phyloP scores from a whole-genome alignment of 2,329 filamentous ascomycete species.

The Penicillium sp. region DNA sequence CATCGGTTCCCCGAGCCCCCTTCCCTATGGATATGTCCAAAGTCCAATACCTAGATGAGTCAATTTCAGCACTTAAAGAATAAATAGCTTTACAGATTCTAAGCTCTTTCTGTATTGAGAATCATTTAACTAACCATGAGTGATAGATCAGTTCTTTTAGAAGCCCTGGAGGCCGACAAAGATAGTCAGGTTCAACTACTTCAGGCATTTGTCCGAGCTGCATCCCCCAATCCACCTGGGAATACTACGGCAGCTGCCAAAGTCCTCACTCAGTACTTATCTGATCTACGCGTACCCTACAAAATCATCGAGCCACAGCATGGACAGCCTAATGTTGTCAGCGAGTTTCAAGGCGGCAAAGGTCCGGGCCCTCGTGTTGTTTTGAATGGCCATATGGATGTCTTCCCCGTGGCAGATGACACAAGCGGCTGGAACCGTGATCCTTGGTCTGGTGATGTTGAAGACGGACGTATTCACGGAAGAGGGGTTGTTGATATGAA shows the following conservation, averaged over 20 bases:
- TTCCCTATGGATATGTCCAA: background rate
- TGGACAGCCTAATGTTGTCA: conserved; percentile 2
- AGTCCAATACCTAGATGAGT: background rate
- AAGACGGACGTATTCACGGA: conserved; percentile 37
- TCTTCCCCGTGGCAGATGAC: conserved; percentile 37
- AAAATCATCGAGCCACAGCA: background rate
- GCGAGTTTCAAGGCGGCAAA: conserved; percentile 5
- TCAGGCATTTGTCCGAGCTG: conserved; percentile 2
- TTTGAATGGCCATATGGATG: conserved; percentile 47
- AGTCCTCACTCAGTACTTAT: background rate
- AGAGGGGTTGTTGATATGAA: conserved; percentile 48
- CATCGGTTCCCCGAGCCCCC: background rate
- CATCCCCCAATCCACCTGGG: conserved; percentile 5
- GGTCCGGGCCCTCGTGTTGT: conserved; percentile 33
- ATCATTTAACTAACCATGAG: background rate
- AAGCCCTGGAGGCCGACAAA: background rate
- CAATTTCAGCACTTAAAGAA: background rate
- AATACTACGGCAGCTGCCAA: background rate
- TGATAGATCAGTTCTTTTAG: background rate
- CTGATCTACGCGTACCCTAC: background rate
- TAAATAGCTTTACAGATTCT: background rate
- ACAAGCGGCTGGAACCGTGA: conserved; percentile 38
- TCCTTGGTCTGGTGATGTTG: conserved; percentile 25
- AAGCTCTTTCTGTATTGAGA: background rate
- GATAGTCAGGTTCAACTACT: background rate